Evolutionary conservation across 1,284 basidiomycete genomes (phyloP), one percentile per base, ranked within the genome.

Genomic region (Tremellales sp.): DNA sequence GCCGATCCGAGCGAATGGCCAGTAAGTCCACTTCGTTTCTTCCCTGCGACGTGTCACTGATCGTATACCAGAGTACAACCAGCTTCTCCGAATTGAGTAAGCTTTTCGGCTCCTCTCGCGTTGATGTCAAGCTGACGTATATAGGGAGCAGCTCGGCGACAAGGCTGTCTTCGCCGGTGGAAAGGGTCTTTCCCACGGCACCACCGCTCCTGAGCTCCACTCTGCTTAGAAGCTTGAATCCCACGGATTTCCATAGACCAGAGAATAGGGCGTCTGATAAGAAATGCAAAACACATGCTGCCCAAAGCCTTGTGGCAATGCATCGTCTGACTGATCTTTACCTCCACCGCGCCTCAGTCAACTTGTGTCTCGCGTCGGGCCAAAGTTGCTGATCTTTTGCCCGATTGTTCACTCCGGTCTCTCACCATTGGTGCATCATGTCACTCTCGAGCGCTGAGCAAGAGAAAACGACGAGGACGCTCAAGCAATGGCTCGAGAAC

Each of bases 1-100:
- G 89, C 59, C 82, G 92, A 61, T 86, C 84, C 64, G 92, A 94
- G 79, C 90, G 91, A 79, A 84, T 93, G 45, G 89, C 90, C 73
- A 96, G 94, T 60, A 45, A 52, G 61, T 58, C 17, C 8, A 29
- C n/a, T 22, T 22, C n/a, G 26, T 22, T 33, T 4, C 35, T 6
- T 40, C 15, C 42, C 29, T 23, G 12, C 42, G 44, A 19, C 24
- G n/a, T 12, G n/a, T n/a, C 21, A 46, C 60, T 66, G 50, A 62
- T 49, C 10, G 4, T 40, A 39, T 40, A 27, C 17, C 51, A 63
- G 66, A 72, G 59, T 77, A 92, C 82, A 92, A 92, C 73, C 80
- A 84, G 55, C 79, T 93, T 45, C 81, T 93, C 72, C 86, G 89
- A 65, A 93, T 93, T 55, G 89, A 93, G 87, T 89, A 67, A 66